A percentile compares a stretch with the other conserved stretches of the same genome.
Evolutionary conservation across 2,329 filamentous ascomycete species (phyloP).

Genomic region (Alternaria incomplexa): DNA sequence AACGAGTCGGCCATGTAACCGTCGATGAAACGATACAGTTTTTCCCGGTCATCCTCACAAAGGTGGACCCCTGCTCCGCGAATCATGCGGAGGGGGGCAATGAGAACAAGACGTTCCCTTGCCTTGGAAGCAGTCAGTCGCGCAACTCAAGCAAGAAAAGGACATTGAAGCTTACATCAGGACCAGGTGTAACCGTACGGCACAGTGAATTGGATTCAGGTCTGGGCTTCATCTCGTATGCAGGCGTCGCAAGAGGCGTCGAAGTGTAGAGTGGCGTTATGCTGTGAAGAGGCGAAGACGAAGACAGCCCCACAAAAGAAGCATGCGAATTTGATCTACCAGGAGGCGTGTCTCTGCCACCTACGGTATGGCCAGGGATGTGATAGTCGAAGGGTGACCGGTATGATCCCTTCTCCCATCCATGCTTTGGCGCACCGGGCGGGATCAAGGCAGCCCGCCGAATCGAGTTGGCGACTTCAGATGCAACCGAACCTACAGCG

Average conservation of each 20-base stretch:
- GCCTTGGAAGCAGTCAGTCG: slow-evolving; percentile 8
- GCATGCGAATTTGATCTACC: not conserved
- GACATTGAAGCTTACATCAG: not conserved
- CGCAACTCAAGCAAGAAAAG: not conserved
- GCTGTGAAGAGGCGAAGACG: not conserved
- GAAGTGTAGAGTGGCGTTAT: not conserved
- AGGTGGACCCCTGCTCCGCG: not conserved
- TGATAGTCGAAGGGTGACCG: slow-evolving; percentile 7
- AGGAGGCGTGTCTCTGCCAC: not conserved
- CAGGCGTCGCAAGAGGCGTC: not conserved
- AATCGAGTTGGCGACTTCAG: not conserved
- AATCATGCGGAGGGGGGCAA: slow-evolving; percentile 19
- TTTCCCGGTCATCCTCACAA: not conserved
- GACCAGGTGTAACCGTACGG: not conserved
- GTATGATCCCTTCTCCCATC: slow-evolving; percentile 3
- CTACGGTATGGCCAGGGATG: not conserved
- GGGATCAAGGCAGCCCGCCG: not conserved
- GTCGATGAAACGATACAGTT: slow-evolving; percentile 12
- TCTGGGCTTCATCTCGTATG: not conserved
- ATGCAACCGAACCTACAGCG: not conserved
- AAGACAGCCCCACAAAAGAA: not conserved
- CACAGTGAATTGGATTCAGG: not conserved
- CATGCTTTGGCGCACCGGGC: not conserved
- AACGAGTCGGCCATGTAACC: slow-evolving; percentile 12
- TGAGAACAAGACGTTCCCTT: slow-evolving; percentile 9